Evolutionary conservation across 805 yeast species (phyloP).

Genomic region (Lachancea cidri): DNA sequence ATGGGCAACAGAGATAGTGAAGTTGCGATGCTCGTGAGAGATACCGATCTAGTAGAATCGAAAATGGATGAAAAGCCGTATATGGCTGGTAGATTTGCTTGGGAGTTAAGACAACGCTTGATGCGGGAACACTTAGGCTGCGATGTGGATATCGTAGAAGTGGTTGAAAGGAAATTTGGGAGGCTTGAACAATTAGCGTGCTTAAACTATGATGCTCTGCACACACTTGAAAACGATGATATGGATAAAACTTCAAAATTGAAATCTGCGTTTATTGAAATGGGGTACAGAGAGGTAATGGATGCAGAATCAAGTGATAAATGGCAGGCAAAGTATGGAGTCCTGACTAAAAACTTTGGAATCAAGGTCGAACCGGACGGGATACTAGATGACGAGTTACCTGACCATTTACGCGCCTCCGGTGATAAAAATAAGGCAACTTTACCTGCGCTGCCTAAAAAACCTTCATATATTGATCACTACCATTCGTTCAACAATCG

Average conservation of each 20-base stretch:
- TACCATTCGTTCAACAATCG: conserved; percentile 73
- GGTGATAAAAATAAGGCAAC: conserved; percentile 10
- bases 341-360: conserved; percentile 14
- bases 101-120: conserved; percentile 77
- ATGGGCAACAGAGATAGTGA: conserved; percentile 93
- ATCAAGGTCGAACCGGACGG: conserved; percentile 2
- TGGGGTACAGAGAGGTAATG: conserved; percentile 66
- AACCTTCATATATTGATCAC: conserved; percentile 2
- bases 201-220: conserved; percentile 23
- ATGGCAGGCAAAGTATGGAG: conserved; percentile 48
- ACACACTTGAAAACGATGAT: conserved; percentile 12
- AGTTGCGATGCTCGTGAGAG: conserved; percentile 84
- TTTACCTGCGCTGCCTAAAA: conserved; percentile 10
- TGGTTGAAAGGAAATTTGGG: conserved; percentile 68
- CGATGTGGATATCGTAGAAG: conserved; percentile 79
- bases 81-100: conserved; percentile 82
- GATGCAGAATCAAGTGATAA: conserved; percentile 32
- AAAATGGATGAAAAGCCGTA: conserved; percentile 79
- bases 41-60: conserved; percentile 60
- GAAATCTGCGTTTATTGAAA: conserved; percentile 67
- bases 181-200: conserved; percentile 36
- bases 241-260: conserved; percentile 15
- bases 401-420: conserved; percentile 22
- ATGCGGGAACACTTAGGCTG: conserved; percentile 98
- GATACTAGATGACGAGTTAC: conserved; percentile 4